Conservation (phyloP, 192 early-diverging fungal species). For the Thamnidium elegans region DNA sequence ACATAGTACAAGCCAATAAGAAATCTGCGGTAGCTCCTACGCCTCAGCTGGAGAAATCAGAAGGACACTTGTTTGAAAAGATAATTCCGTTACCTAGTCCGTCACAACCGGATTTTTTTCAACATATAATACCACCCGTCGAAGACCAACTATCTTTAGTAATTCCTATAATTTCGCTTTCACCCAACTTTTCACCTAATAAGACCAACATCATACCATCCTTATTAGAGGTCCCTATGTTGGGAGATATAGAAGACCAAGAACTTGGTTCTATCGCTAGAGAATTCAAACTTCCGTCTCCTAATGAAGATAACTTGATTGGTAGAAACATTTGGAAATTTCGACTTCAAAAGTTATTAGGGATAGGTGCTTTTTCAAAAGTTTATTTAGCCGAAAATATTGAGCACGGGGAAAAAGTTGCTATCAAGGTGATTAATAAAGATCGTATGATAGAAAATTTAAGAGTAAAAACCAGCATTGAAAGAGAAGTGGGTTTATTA, state of each 20-base stretch:
- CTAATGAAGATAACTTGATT: slow-evolving; percentile 18
- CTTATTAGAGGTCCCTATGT: slow-evolving; percentile 20
- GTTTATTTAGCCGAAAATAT: slow-evolving; percentile 31
- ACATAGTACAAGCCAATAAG: not conserved
- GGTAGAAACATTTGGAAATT: slow-evolving; percentile 28
- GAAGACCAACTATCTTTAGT: not conserved
- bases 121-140: not conserved
- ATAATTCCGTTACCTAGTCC: slow-evolving; percentile 33
- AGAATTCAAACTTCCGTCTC: slow-evolving; percentile 11
- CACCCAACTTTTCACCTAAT: slow-evolving; percentile 18
- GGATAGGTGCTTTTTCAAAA: slow-evolving; percentile 36
- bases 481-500: slow-evolving; percentile 32
- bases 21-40: not conserved
- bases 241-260: slow-evolving; percentile 27
- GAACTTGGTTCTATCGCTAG: not conserved
- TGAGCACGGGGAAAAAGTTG: slow-evolving; percentile 15
- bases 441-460: slow-evolving; percentile 16
- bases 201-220: slow-evolving; percentile 24
- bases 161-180: slow-evolving; percentile 32
- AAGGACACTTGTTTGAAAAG: slow-evolving; percentile 14
- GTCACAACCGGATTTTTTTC: not conserved
- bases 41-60: not conserved
- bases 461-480: slow-evolving; percentile 29
- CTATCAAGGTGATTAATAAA: slow-evolving; percentile 33
- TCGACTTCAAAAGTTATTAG: slow-evolving; percentile 23